phyloP scores from a whole-genome alignment of 352 stramenopile genomes.

The Pythium myriotylum region DNA sequence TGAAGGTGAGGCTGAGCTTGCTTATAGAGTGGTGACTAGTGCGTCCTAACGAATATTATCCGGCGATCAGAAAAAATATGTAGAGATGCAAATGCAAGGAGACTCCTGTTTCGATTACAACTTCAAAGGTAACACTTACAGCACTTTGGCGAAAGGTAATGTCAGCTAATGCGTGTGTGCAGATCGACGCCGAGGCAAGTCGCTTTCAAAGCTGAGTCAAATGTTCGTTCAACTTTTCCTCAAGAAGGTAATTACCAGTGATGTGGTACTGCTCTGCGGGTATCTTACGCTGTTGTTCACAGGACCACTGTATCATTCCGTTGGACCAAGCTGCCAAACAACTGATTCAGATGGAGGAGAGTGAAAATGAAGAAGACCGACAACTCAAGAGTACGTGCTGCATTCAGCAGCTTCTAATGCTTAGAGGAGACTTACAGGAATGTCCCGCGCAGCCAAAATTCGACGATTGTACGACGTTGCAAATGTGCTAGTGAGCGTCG shows the following conservation, averaged over 20 bases:
- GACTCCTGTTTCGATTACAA: slow-evolving; percentile 49
- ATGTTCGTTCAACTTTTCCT: slow-evolving; percentile 97
- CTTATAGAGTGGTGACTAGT: background rate
- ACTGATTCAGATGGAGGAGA: slow-evolving; percentile 90
- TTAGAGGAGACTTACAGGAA: background rate
- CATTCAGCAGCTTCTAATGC: background rate
- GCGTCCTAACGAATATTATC: too few relatives aligned
- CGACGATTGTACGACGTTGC: slow-evolving; percentile 97
- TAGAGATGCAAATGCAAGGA: slow-evolving; percentile 41
- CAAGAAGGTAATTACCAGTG: slow-evolving; percentile 53
- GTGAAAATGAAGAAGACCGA: slow-evolving; percentile 69
- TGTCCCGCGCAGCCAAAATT: slow-evolving; percentile 83
- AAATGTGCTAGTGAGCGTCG: slow-evolving; percentile 94
- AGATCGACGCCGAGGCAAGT: slow-evolving; percentile 79
- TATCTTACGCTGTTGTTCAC: too few relatives aligned
- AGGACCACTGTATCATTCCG: slow-evolving; percentile 91
- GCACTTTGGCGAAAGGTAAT: too few relatives aligned
- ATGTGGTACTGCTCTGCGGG: background rate
- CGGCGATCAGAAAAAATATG: slow-evolving; percentile 33
- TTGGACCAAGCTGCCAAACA: slow-evolving; percentile 93
- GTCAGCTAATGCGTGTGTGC: too few relatives aligned
- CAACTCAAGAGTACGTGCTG: slow-evolving; percentile 74
- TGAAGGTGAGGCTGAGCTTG: slow-evolving; percentile 54
- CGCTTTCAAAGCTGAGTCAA: slow-evolving; percentile 91
- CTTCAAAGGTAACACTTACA: slow-evolving; percentile 49